phyloP scores from a whole-genome alignment of 495 filamentous ascomycete genomes.

The Hypomontagnella submonticulosa region DNA sequence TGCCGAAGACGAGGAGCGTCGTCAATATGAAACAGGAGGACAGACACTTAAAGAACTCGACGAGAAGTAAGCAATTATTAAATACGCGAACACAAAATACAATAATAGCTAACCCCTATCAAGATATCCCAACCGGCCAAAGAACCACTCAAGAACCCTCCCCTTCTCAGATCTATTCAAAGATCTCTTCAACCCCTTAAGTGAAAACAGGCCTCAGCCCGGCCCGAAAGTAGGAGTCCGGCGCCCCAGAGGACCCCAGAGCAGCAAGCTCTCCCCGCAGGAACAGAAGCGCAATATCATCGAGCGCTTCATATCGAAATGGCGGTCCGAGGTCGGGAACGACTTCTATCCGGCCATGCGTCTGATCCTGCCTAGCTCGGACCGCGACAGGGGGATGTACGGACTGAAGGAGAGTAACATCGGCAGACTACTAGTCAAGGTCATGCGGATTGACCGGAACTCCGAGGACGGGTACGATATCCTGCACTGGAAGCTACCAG shows the following conservation, averaged over 20 bases:
- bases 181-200: slow-evolving; percentile 86
- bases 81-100: not conserved
- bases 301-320: slow-evolving; percentile 86
- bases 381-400: slow-evolving; percentile 92
- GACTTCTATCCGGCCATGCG: slow-evolving; percentile 95
- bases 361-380: slow-evolving; percentile 92
- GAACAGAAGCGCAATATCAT: slow-evolving; percentile 88
- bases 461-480: slow-evolving; percentile 88
- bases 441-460: slow-evolving; percentile 92
- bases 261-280: slow-evolving; percentile 74
- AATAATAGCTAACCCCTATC: slow-evolving; percentile 41
- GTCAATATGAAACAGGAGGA: slow-evolving; percentile 58
- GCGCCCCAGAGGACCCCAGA: slow-evolving; percentile 68
- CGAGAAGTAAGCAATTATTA: slow-evolving; percentile 63
- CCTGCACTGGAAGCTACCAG: slow-evolving; percentile 93
- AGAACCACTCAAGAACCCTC: slow-evolving; percentile 79
- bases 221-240: slow-evolving; percentile 57
- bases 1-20: slow-evolving; percentile 62
- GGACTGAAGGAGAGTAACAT: slow-evolving; percentile 93
- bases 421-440: slow-evolving; percentile 84
- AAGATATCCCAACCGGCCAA: slow-evolving; percentile 86
- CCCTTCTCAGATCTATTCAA: slow-evolving; percentile 84
- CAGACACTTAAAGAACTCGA: slow-evolving; percentile 67
- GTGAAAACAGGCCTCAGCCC: slow-evolving; percentile 82
- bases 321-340: slow-evolving; percentile 86